Base-by-base conservation (phyloP, 495 filamentous ascomycete genomes). In the Annulohypoxylon stygium region DNA sequence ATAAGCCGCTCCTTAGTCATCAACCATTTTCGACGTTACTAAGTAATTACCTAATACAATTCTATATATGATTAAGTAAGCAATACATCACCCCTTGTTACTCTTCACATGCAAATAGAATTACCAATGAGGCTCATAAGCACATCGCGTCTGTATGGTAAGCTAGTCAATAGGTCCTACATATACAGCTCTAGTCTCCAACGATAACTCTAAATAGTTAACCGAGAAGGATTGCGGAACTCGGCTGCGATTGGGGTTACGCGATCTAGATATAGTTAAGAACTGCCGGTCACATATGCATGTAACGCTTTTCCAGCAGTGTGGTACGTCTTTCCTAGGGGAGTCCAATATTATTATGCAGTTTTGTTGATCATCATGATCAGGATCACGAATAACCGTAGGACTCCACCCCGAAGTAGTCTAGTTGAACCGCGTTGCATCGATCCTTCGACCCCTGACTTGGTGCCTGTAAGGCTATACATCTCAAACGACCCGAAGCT, bases 281-380 rank as follows among this genome's bases (percentile, higher is more conserved):
- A 34, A 20, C 53, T 36, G 7, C 53, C 30, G 53, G 36, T n/a
- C 18, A 30, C 30, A 30, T 30, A 30, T 30, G 30, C 30, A 30
- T 53, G 53, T 18, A 36, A 36, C 53, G 20, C 20, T 23, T 23
- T 55, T 26, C 12, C 18, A 9, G 20, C 33, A 37, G n/a, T 10
- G 30, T 33, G 50, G 25, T 54, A n/a, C 14, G 20, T 25, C 50
- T 16, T 37, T 57, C 6, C 53, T 37, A 57, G 23, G 0, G 11
- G 16, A 36, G 3, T 37, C 20, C 16, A 18, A 57, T 57, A 57
- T 18, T 33, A 0, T 20, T 36, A 57, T 57, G 53, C 53, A 37
- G 33, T 57, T 57, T 9, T 37, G 53, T 57, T 57, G 30, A 57
- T 57, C 53, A 37, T 37, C 53, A 57, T 57, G 53, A 36, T 57